Evolutionary conservation across 208 protist species (phyloP).

Genomic region (Leptomonas pyrrhocoris): DNA sequence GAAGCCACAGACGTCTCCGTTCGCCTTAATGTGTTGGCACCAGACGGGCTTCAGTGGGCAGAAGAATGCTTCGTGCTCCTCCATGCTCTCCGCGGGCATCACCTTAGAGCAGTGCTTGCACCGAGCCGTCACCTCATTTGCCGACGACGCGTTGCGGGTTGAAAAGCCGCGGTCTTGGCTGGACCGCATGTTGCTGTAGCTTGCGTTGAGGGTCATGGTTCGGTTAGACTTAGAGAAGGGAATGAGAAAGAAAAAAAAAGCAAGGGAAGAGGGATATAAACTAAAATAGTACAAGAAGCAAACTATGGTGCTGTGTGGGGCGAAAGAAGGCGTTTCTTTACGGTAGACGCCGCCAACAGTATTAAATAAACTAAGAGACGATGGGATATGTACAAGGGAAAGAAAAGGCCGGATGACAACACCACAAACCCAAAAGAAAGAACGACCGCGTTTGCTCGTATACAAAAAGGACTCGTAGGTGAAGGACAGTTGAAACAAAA

Average conservation of each 20-base stretch:
- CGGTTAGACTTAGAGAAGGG: not conserved
- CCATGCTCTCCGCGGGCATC: slow-evolving; percentile 8
- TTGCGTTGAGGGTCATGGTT: slow-evolving; percentile 1
- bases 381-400: no score
- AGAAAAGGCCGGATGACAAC: no score
- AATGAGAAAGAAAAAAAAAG: not conserved
- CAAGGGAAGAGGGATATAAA: not conserved
- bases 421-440: no score
- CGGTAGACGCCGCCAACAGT: no score
- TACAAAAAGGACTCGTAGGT: no score
- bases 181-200: slow-evolving; percentile 8
- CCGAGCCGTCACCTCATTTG: not conserved
- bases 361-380: no score
- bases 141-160: not conserved
- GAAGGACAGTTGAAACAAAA: no score
- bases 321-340: no score
- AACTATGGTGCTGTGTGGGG: no score
- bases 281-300: no score
- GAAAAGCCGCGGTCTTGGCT: slow-evolving; percentile 9
- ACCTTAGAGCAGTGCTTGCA: slow-evolving; percentile 29
- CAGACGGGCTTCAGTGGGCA: slow-evolving; percentile 20
- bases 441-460: no score
- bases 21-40: slow-evolving; percentile 19
- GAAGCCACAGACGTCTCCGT: slow-evolving; percentile 17
- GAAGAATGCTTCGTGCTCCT: slow-evolving; percentile 21